Conservation (phyloP, 306 rosid species). For the Vigna unguiculata region DNA sequence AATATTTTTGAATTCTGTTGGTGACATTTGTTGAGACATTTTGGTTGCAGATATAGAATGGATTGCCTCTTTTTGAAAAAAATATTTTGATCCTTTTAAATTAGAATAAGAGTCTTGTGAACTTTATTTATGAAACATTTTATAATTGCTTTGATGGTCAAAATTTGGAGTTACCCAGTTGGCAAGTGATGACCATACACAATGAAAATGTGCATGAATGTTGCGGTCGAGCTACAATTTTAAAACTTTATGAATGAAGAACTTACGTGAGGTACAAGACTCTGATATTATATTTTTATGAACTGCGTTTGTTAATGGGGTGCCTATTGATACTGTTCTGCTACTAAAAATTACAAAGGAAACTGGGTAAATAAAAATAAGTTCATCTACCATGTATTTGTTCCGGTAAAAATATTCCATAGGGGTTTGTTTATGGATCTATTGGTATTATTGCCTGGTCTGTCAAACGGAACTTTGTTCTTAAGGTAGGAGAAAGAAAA, state of each 20-base stretch:
- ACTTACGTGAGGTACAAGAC: background rate
- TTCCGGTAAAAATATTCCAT: no score
- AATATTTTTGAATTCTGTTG: background rate
- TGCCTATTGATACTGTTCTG: no score
- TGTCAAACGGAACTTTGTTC: no score
- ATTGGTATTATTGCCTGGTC: no score
- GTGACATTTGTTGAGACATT: background rate
- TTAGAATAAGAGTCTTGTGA: background rate
- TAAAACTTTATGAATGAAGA: background rate
- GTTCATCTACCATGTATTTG: no score
- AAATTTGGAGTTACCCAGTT: background rate
- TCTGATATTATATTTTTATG: background rate
- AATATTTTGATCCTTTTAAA: background rate
- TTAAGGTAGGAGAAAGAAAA: no score
- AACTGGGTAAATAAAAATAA: no score
- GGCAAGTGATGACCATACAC: background rate
- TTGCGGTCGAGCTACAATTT: background rate
- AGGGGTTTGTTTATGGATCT: no score
- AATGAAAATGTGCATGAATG: background rate
- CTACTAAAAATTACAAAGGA: no score
- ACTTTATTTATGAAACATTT: background rate
- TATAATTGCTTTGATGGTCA: background rate
- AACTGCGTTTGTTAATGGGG: no score
- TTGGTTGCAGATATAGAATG: conserved; percentile 10
- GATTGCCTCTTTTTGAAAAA: background rate